Conservation (phyloP, 768 basidiomycete genomes). For the Rhodotorula taiwanensis region DNA sequence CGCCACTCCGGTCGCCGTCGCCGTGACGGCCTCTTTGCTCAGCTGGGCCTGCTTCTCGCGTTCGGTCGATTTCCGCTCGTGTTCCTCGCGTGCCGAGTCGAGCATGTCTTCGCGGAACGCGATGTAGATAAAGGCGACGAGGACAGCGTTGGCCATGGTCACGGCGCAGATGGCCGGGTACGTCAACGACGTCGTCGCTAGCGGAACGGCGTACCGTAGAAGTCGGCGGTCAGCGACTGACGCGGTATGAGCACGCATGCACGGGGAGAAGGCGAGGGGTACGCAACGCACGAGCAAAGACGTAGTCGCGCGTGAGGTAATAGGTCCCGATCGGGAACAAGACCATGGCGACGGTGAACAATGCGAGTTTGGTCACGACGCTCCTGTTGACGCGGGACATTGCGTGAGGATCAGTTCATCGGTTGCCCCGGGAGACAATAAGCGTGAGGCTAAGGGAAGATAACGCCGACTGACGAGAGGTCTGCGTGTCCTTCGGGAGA, state of each 20-base stretch:
- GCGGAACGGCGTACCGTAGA: too few relatives aligned
- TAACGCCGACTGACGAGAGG: constrained; percentile 6
- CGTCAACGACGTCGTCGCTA: constrained; percentile 36
- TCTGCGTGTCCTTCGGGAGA: not conserved
- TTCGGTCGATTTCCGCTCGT: not conserved
- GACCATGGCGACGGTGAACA: constrained; percentile 47
- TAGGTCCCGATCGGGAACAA: constrained; percentile 47
- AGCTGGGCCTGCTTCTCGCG: constrained; percentile 1
- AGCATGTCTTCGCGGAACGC: constrained; percentile 46
- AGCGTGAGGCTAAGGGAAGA: too few relatives aligned
- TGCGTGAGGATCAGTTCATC: too few relatives aligned
- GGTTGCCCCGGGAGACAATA: too few relatives aligned
- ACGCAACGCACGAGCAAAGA: constrained; percentile 42
- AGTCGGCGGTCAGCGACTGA: constrained; percentile 27
- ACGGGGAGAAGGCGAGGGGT: not conserved
- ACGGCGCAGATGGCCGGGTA: constrained; percentile 46
- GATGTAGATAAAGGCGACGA: constrained; percentile 46
- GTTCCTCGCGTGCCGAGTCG: constrained; percentile 3
- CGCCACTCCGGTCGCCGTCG: too few relatives aligned
- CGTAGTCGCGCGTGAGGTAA: constrained; percentile 42
- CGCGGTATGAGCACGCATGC: not conserved
- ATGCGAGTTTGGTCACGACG: constrained; percentile 45
- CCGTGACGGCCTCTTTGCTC: not conserved
- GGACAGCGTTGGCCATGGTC: constrained; percentile 45
- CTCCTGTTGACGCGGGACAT: too few relatives aligned